Evolutionary conservation across 371 early-diverging fungal genomes (phyloP), one percentile per base, ranked within the genome.

Genomic region (Chytridium lagenaria): DNA sequence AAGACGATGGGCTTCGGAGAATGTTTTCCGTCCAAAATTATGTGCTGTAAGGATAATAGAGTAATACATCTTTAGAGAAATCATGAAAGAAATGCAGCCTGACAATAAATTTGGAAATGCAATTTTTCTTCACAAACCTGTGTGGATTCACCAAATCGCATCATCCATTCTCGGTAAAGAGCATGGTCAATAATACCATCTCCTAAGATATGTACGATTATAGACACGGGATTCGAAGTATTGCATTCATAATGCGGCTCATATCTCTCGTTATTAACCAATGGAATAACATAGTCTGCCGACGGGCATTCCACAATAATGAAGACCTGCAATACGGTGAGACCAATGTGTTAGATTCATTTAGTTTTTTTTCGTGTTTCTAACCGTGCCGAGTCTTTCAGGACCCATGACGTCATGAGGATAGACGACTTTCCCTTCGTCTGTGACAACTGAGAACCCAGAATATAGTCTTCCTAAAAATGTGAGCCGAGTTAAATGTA

Each of bases 281-380:
- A 69, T 16, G 85, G 78, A 33, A 80, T 75, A 28, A 97, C 82
- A 76, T 94, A 94, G 0, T 75, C 80, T 1, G 75, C 51, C 34
- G 84, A 78, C 0, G 96, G 97, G 67, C 94, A 93, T 66, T 96
- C 98, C n/a, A 95, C 74, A 26, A 98, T 85, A 50, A 94, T 81
- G 77, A 96, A 92, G 5, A 89, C 75, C 87, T 68, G 72, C 10
- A 26, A 55, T 30, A 71, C 23, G 69, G n/a, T 2, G 38, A n/a
- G n/a, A n/a, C n/a, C n/a, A n/a, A n/a, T n/a, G n/a, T n/a, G n/a
- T n/a, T n/a, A n/a, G n/a, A n/a, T n/a, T n/a, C n/a, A n/a, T n/a
- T n/a, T n/a, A n/a, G n/a, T n/a, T n/a, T n/a, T n/a, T n/a, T n/a
- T n/a, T n/a, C n/a, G n/a, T n/a, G n/a, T n/a, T n/a, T n/a, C 74